phyloP scores from a whole-genome alignment of 345 rosid genomes.

The Streptanthus diversifolius region DNA sequence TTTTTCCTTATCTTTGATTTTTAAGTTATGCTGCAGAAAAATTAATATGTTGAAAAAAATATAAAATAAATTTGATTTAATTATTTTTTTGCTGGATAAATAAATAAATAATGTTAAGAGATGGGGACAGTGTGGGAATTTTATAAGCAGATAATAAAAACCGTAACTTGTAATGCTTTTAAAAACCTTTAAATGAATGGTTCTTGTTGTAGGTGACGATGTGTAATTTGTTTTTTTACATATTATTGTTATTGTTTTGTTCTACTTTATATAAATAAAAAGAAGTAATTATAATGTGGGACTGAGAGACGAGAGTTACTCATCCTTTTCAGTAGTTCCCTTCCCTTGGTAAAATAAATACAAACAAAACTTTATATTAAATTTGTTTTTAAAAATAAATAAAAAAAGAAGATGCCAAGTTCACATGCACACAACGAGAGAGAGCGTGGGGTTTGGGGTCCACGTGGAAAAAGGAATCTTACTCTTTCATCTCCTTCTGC shows the following conservation, averaged over 20 bases:
- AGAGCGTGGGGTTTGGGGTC: constrained; percentile 36
- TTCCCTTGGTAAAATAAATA: constrained; percentile 31
- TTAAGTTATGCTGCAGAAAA: constrained; percentile 18
- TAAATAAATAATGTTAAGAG: neutral
- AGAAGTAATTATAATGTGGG: constrained; percentile 11
- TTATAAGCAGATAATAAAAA: neutral
- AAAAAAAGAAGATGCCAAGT: constrained; percentile 31
- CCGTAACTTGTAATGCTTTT: constrained; percentile 9
- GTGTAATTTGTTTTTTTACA: constrained; percentile 26
- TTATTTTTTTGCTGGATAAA: constrained; percentile 2
- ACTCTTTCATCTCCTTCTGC: constrained; percentile 8
- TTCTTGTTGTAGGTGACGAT: constrained; percentile 15
- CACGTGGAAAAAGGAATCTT: constrained; percentile 37
- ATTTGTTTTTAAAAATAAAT: neutral
- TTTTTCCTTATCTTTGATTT: constrained; percentile 10
- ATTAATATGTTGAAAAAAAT: constrained; percentile 6
- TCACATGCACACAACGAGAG: constrained; percentile 41
- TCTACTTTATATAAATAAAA: constrained; percentile 6
- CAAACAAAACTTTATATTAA: neutral
- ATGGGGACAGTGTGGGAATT: constrained; percentile 21
- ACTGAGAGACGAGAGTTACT: constrained; percentile 33
- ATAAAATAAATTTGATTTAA: constrained; percentile 21
- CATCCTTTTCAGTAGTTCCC: constrained; percentile 37
- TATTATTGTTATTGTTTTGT: constrained; percentile 25
- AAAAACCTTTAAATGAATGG: constrained; percentile 12